Conservation (phyloP, 129 eudicot genomes). For the Flaveria robusta region DNA sequence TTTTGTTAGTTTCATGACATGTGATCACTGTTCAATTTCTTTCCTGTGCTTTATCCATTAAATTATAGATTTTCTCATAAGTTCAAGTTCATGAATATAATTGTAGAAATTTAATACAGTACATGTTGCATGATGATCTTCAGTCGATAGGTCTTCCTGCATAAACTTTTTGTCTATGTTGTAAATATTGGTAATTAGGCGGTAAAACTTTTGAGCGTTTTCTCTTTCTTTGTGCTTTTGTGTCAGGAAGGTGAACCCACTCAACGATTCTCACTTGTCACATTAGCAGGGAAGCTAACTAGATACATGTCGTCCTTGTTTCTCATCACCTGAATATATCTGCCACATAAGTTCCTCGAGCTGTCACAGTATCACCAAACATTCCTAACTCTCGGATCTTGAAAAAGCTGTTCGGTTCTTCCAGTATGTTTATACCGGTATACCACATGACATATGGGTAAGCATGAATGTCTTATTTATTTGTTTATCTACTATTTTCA, state of each 20-base stretch:
- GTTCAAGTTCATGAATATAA: too few species aligned
- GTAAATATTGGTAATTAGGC: slow-evolving; percentile 45
- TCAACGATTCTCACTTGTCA: slow-evolving; percentile 51
- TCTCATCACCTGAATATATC: slow-evolving; percentile 55
- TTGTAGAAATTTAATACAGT: too few species aligned
- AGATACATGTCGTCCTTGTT: slow-evolving; percentile 79
- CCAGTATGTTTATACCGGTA: slow-evolving; percentile 87
- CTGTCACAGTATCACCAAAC: slow-evolving; percentile 36
- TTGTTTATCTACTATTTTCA: slow-evolving; percentile 13
- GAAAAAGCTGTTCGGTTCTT: slow-evolving; percentile 38
- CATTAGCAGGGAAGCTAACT: slow-evolving; percentile 58
- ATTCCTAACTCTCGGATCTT: slow-evolving; percentile 54
- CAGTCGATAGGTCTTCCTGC: background rate
- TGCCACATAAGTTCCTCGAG: slow-evolving; percentile 75
- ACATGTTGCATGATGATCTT: background rate
- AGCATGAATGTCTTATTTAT: slow-evolving; percentile 52
- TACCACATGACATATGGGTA: slow-evolving; percentile 51
- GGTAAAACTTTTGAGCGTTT: slow-evolving; percentile 64
- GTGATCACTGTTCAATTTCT: background rate
- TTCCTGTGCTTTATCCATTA: background rate
- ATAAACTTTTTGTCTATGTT: slow-evolving; percentile 40
- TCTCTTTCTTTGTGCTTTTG: slow-evolving; percentile 59
- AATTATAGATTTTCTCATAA: background rate
- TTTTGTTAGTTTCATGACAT: too few species aligned
- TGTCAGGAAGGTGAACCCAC: too few species aligned